These are phyloP conservation scores for Arthroderma uncinatum DNA, from an alignment of 2,329 filamentous ascomycete genomes.

Conservation along the genomic window DNA sequence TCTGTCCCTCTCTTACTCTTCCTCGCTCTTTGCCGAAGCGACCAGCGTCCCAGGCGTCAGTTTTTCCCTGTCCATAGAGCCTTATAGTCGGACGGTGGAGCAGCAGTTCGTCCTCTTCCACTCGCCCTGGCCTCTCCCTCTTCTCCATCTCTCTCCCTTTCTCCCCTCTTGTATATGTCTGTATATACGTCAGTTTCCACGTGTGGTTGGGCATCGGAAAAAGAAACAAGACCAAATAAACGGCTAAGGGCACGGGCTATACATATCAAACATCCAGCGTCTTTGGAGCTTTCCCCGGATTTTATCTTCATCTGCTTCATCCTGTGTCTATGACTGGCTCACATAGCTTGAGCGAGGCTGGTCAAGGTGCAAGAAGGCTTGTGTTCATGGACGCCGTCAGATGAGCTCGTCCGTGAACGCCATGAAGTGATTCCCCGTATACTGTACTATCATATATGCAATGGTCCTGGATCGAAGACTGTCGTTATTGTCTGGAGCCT, in stretches of 20 bases:
- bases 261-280: background rate
- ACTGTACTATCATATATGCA: background rate
- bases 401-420: background rate
- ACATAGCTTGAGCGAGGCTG: background rate
- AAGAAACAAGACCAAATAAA: background rate
- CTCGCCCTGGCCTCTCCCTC: background rate
- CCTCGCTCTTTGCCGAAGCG: background rate
- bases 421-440: background rate
- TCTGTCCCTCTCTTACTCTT: background rate
- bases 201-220: background rate
- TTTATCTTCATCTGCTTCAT: background rate
- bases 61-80: background rate
- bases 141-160: background rate
- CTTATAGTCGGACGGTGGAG: background rate
- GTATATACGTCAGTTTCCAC: slow-evolving; percentile 5
- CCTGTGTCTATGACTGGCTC: background rate
- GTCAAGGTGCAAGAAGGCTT: background rate
- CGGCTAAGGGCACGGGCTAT: background rate
- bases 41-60: background rate
- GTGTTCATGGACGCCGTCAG: background rate
- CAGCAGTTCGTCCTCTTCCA: background rate
- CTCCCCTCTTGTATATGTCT: background rate
- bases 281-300: background rate
- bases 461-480: background rate
- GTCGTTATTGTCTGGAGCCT: background rate